Evolutionary conservation across 192 early-diverging fungal genomes (phyloP).

Genomic region (Rhizophagus prolifer): DNA sequence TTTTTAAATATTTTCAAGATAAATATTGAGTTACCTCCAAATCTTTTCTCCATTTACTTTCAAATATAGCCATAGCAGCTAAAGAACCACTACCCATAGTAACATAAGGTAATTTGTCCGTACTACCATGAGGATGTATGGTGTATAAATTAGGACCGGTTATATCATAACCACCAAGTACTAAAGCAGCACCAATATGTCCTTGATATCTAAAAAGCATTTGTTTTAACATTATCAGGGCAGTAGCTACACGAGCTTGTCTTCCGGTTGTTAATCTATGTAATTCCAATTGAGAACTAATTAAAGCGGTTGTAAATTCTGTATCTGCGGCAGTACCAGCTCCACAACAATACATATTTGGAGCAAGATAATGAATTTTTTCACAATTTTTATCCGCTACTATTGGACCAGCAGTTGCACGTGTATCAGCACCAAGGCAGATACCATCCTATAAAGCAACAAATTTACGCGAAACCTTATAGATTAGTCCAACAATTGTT

Average conservation of each 20-base stretch:
- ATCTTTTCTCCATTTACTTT: slow-evolving; percentile 75
- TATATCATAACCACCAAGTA: slow-evolving; percentile 91
- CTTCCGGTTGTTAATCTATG: slow-evolving; percentile 90
- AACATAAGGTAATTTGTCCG: slow-evolving; percentile 94
- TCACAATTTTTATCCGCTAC: slow-evolving; percentile 99
- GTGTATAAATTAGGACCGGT: slow-evolving; percentile 90
- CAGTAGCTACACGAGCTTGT: slow-evolving; percentile 83
- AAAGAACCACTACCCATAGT: slow-evolving; percentile 96
- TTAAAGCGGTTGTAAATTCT: slow-evolving; percentile 89
- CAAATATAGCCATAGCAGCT: slow-evolving; percentile 96
- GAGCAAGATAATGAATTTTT: slow-evolving; percentile 97
- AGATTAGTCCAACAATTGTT: slow-evolving; percentile 93
- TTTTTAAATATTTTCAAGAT: slow-evolving; percentile 20
- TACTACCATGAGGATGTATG: slow-evolving; percentile 92
- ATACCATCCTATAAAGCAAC: slow-evolving; percentile 71
- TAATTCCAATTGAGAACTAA: slow-evolving; percentile 91
- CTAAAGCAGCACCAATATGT: slow-evolving; percentile 89
- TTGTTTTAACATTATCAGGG: slow-evolving; percentile 97
- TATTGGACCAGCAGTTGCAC: slow-evolving; percentile 92
- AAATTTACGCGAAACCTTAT: slow-evolving; percentile 58
- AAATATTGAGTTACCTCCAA: slow-evolving; percentile 55
- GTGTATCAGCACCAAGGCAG: slow-evolving; percentile 93
- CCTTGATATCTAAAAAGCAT: slow-evolving; percentile 97
- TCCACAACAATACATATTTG: slow-evolving; percentile 98
- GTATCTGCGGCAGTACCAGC: slow-evolving; percentile 99